Base-by-base conservation (phyloP, 2,329 filamentous ascomycete species). In the Phialocephala subalpina region DNA sequence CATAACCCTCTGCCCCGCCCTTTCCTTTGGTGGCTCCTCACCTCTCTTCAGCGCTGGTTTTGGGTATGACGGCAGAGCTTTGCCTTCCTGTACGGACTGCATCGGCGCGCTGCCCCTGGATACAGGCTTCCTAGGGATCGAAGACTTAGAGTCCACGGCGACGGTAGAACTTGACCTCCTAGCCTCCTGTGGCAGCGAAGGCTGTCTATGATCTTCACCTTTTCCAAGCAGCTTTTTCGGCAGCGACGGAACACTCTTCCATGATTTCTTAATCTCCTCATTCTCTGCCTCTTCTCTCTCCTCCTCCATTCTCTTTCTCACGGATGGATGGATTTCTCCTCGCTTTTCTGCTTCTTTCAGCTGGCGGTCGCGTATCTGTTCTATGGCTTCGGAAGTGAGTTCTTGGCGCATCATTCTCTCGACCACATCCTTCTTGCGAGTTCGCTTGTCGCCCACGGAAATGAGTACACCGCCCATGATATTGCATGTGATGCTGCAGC, bases 341-440 rank as follows among this genome's bases (percentile, higher is more conserved):
- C 71, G 63, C 35, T 70, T 67, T 56, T 73, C 72, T 1, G 89
- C 96, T 74, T 96, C 96, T 6, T 95, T 98, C 88, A 95, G 97
- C 69, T 97, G 96, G 75, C 96, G 92, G 40, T 91, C 96, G 74
- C 97, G 94, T 0, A 99, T 98, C 69, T 70, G 20, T 9, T 72
- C 67, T 20, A 90, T 88, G 1, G 87, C 88, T 73, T 88, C 83
- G 53, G 84, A 78, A 0, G 93, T 97, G 60, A 96, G 78, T 68
- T 92, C 87, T 76, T 95, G 92, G 25, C 92, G 82, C 75, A 92
- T 88, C 78, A 95, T 86, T 35, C 90, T 84, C 74, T 94, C 89
- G 25, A 94, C 84, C 0, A 97, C 92, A 33, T 96, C 92, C 84
- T 93, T 94, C 83, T 97, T 97, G 58, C 93, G 83, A 3, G 92